Conservation (phyloP, 2,329 filamentous ascomycete species). For the Sclerotinia glacialis region DNA sequence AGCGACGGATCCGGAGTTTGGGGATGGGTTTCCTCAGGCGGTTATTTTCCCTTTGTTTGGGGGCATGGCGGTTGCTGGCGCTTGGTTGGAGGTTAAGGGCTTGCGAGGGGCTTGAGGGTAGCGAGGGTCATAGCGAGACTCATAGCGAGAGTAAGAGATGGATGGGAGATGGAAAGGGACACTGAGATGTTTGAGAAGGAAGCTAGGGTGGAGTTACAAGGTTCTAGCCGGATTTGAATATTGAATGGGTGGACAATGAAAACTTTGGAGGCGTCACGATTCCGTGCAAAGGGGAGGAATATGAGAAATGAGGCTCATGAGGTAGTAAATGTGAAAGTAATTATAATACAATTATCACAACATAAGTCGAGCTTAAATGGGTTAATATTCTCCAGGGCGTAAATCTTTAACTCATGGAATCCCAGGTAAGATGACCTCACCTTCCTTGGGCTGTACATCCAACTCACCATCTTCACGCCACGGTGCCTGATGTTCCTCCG, state of each 20-base stretch:
- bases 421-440: slow-evolving; percentile 28
- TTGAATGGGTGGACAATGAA: not conserved
- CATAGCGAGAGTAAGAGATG: not conserved
- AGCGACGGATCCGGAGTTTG: slow-evolving; percentile 48
- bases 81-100: slow-evolving; percentile 21
- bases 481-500: slow-evolving; percentile 46
- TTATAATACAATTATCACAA: not conserved
- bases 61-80: slow-evolving; percentile 20
- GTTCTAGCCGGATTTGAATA: not conserved
- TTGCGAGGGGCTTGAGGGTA: not conserved
- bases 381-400: not conserved
- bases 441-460: slow-evolving; percentile 30
- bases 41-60: slow-evolving; percentile 23
- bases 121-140: too few relatives aligned
- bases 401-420: slow-evolving; percentile 30
- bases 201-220: not conserved
- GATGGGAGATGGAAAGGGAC: not conserved
- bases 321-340: not conserved
- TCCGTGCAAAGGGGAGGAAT: not conserved
- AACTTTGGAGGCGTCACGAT: not conserved
- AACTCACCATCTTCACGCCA: slow-evolving; percentile 33
- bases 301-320: not conserved
- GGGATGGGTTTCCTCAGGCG: slow-evolving; percentile 42
- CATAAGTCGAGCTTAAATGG: not conserved
- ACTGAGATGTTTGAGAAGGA: not conserved